Base-by-base conservation (phyloP, 2,329 filamentous ascomycete species). In the Amylocarpus encephaloides region DNA sequence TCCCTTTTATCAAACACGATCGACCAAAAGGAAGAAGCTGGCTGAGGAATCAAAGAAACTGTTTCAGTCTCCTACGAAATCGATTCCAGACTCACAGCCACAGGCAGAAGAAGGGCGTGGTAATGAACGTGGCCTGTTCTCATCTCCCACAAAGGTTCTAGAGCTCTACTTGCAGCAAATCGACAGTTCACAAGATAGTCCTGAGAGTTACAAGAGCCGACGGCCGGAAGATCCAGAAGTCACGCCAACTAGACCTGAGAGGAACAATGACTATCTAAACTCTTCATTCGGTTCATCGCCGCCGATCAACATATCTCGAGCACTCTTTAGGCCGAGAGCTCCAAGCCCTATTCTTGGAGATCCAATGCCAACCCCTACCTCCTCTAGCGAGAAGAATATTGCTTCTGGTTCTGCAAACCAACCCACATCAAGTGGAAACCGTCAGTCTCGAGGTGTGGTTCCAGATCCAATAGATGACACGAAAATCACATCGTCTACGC, bases 31-130 rank as follows among this genome's bases (percentile, higher is more conserved):
- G 38, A 19, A 33, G 43, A 45, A 33, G n/a, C 45, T 49, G 29
- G 41, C 22, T 12, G 44, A 49, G 29, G 16, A 43, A 22, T 46
- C 49, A 10, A 32, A 42, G 32, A 46, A 50, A 10, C 71, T 73
- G 44, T 75, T 70, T 70, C 61, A 62, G 40, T 64, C 70, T 12
- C 73, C 72, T 2, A 71, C 74, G 0, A 80, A 76, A 50, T 68
- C 75, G 26, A 70, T 83, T 16, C 71, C 69, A 9, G 79, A 83
- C 58, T 83, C 79, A 0, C 74, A 79, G 55, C 74, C 71, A 0
- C 22, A 26, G 22, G 22, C 22, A 26, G 22, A 26, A 26, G 22
- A 26, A 11, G 62, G 68, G 6, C 67, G 69, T 47, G 54, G 66
- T 60, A 44, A 64, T 11, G 53, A 58, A 0, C 53, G 70, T 1